phyloP scores from a whole-genome alignment of 2,329 filamentous ascomycete genomes.

The Calonectria leucothoes region DNA sequence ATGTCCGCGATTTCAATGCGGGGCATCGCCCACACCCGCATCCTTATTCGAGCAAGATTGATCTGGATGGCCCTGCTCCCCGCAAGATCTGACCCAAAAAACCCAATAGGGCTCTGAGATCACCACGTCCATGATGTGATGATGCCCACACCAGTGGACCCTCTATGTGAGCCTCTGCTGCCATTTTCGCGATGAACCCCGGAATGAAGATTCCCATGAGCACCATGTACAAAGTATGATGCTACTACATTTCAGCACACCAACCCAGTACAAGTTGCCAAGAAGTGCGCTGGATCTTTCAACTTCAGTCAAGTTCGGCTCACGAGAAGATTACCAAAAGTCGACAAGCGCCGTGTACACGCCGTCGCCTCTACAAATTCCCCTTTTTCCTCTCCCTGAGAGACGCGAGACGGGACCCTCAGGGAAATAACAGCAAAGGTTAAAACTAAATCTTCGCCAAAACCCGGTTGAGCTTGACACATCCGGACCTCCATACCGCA shows the following conservation, averaged over 20 bases:
- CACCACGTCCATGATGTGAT: neutral
- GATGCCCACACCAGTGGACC: neutral
- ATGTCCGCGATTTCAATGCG: neutral
- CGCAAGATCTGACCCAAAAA: neutral
- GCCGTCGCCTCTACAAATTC: neutral
- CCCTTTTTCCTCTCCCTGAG: too few species aligned
- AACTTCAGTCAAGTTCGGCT: neutral
- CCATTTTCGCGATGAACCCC: neutral
- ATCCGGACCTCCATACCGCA: neutral
- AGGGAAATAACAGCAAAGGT: neutral
- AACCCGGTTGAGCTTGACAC: neutral
- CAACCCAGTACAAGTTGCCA: neutral
- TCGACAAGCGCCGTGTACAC: neutral
- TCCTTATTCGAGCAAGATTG: neutral
- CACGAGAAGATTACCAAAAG: neutral
- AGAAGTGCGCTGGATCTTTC: neutral
- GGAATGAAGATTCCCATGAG: neutral
- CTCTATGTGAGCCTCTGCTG: neutral
- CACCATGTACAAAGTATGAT: neutral
- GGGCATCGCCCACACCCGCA: neutral
- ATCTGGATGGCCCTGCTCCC: neutral
- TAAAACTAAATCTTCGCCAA: neutral
- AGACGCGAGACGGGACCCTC: neutral
- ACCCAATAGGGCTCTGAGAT: neutral
- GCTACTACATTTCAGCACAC: neutral